Conservation (phyloP, 495 filamentous ascomycete genomes). For the Aspergillus incahuasiensis region DNA sequence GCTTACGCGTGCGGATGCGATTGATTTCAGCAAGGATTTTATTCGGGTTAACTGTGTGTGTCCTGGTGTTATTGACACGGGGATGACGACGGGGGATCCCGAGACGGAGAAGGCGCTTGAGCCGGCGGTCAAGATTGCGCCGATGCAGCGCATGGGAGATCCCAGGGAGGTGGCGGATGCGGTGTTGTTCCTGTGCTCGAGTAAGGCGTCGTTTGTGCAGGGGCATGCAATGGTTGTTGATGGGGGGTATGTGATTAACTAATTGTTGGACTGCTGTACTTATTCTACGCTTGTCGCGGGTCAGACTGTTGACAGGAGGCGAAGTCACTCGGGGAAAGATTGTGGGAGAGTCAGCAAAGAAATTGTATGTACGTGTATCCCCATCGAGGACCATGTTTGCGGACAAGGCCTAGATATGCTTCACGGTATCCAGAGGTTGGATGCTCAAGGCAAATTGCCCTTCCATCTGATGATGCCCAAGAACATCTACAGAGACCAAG, state of each 20-base stretch:
- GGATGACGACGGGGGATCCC: constrained; percentile 16
- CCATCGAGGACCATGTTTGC: too few species aligned
- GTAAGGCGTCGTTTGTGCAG: constrained; percentile 46
- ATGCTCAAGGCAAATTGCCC: too few species aligned
- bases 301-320: too few species aligned
- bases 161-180: constrained; percentile 47
- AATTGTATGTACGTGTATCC: too few species aligned
- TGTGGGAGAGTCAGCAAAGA: too few species aligned
- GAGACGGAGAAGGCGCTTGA: constrained; percentile 25
- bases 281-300: too few species aligned
- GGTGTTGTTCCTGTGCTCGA: constrained; percentile 46
- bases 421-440: too few species aligned
- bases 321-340: too few species aligned
- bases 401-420: too few species aligned
- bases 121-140: constrained; percentile 41
- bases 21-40: constrained; percentile 45
- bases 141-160: constrained; percentile 48
- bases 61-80: constrained; percentile 47
- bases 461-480: too few species aligned
- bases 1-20: constrained; percentile 46
- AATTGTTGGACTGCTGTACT: too few species aligned
- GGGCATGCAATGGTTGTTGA: constrained; percentile 50
- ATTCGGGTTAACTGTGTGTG: constrained; percentile 53
- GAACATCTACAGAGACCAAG: too few species aligned
- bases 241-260: constrained; percentile 48